Evolutionary conservation across 2,329 filamentous ascomycete species (phyloP).

Genomic region (Drechslerella dactyloides): DNA sequence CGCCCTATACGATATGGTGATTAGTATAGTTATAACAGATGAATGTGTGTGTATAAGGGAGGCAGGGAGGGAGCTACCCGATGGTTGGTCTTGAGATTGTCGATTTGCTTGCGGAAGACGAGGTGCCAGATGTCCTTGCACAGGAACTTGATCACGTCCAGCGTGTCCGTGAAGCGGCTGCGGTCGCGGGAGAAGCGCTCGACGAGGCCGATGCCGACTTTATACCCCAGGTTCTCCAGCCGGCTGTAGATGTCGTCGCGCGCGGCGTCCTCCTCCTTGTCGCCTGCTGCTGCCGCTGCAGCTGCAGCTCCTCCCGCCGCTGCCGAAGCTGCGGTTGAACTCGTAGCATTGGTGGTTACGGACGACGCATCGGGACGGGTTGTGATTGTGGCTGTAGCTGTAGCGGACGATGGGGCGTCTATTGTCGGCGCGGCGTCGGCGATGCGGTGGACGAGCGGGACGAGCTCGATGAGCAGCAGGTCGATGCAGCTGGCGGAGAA

Average conservation of each 20-base stretch:
- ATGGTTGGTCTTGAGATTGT: constrained; percentile 98
- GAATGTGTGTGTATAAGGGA: neutral
- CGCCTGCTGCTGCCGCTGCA: constrained; percentile 28
- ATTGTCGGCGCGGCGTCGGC: constrained; percentile 66
- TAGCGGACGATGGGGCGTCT: constrained; percentile 58
- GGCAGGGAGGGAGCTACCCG: constrained; percentile 65
- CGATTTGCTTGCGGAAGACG: constrained; percentile 94
- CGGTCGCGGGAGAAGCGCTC: constrained; percentile 85
- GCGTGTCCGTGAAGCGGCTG: constrained; percentile 85
- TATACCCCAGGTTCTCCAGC: constrained; percentile 83
- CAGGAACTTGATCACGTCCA: constrained; percentile 96
- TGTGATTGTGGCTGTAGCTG: constrained; percentile 59
- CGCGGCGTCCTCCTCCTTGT: constrained; percentile 40
- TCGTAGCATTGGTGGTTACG: constrained; percentile 54
- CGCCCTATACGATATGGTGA: constrained; percentile 66
- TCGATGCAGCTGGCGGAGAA: constrained; percentile 87
- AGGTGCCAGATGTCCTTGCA: constrained; percentile 98
- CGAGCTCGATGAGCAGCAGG: constrained; percentile 93
- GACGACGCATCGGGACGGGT: constrained; percentile 53
- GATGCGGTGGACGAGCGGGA: constrained; percentile 89
- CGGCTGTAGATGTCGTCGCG: constrained; percentile 84
- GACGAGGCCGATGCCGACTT: constrained; percentile 88
- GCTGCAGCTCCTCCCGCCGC: constrained; percentile 44
- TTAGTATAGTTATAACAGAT: neutral
- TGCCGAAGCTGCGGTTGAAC: constrained; percentile 49